phyloP scores from a whole-genome alignment of 768 basidiomycete species.

The Trametes gibbosa region DNA sequence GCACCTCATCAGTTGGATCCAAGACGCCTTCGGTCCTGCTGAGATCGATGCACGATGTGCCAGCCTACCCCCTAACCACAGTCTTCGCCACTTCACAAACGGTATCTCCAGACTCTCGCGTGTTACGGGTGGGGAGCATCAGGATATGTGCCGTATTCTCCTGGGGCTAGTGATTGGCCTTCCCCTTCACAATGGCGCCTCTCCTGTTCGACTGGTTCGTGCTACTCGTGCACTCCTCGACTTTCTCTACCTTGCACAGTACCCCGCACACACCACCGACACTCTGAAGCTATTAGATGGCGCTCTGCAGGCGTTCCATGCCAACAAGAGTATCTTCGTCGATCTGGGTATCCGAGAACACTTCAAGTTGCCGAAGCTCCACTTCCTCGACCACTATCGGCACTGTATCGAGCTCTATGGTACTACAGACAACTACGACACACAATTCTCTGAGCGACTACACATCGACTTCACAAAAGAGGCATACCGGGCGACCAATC shows the following conservation, averaged over 20 bases:
- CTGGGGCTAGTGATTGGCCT: conserved; percentile 28
- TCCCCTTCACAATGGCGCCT: background rate
- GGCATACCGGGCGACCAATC: conserved; percentile 27
- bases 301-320: conserved; percentile 27
- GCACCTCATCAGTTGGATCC: conserved; percentile 33
- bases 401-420: conserved; percentile 19
- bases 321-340: conserved; percentile 37
- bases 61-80: conserved; percentile 37
- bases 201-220: conserved; percentile 13
- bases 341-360: conserved; percentile 26
- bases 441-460: conserved; percentile 28
- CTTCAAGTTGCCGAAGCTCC: conserved; percentile 32
- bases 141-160: conserved; percentile 30
- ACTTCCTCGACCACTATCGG: conserved; percentile 24
- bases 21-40: background rate
- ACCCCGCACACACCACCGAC: conserved; percentile 13
- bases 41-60: conserved; percentile 39
- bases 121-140: conserved; percentile 43
- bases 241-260: conserved; percentile 16
- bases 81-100: conserved; percentile 22
- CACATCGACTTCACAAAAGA: conserved; percentile 1
- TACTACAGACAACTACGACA: conserved; percentile 27
- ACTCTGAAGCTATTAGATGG: background rate
- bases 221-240: conserved; percentile 23
- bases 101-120: conserved; percentile 42